These are phyloP conservation scores for Suhomyces wounanorum DNA, from an alignment of 1,139 yeast species.

Conservation along the genomic window DNA sequence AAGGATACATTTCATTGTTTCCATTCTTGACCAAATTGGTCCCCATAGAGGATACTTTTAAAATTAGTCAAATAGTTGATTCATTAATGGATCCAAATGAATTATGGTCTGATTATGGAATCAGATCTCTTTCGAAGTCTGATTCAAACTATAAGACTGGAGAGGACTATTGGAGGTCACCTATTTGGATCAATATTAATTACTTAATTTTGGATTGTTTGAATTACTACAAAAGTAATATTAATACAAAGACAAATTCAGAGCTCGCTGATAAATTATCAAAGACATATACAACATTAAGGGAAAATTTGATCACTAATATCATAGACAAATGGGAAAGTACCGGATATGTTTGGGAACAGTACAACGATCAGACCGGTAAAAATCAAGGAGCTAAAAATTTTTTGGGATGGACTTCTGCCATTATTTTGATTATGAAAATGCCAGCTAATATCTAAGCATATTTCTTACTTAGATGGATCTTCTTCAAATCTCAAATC, in stretches of 20 bases:
- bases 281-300: constrained; percentile 53
- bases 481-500: constrained; percentile 82
- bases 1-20: constrained; percentile 84
- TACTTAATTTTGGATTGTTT: constrained; percentile 76
- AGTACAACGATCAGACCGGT: constrained; percentile 80
- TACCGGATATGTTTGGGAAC: constrained; percentile 91
- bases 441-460: constrained; percentile 56
- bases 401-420: constrained; percentile 92
- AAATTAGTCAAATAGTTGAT: constrained; percentile 53
- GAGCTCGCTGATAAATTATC: constrained; percentile 37
- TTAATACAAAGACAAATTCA: constrained; percentile 18
- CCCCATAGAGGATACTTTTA: constrained; percentile 50
- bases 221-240: constrained; percentile 45
- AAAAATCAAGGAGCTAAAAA: constrained; percentile 80
- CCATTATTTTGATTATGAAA: constrained; percentile 77
- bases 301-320: constrained; percentile 68
- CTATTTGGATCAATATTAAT: constrained; percentile 91
- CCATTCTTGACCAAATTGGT: constrained; percentile 81
- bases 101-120: constrained; percentile 78
- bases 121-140: constrained; percentile 74
- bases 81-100: constrained; percentile 68
- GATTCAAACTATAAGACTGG: constrained; percentile 70
- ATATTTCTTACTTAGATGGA: constrained; percentile 34
- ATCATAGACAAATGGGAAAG: constrained; percentile 65
- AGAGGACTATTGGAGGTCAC: constrained; percentile 96